Evolutionary conservation across 2,329 filamentous ascomycete species (phyloP), one percentile per base, ranked within the genome.

Genomic region (Zasmidium cellare): DNA sequence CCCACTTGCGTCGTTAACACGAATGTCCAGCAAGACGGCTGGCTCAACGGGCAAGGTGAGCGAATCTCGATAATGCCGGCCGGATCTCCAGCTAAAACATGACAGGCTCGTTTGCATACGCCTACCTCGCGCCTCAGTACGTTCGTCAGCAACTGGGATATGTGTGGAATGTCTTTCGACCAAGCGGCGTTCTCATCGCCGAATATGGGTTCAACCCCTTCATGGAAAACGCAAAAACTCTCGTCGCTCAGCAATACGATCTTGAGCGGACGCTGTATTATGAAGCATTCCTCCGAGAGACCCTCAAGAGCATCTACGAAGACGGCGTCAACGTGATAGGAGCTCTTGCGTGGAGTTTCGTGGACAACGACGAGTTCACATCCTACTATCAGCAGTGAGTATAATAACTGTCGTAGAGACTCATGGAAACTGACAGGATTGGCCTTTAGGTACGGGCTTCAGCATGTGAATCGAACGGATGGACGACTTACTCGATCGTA

Each of bases 131-230:
- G 0, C 84, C 84, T 0, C 77, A 76, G 1, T 86, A 84, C 62
- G 76, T 87, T n/a, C 77, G 82, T 53, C 76, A 75, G 53, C 81
- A 82, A 60, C 74, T 85, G 3, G 79, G 75, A 62, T 87, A 86
- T 65, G 71, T 87, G 1, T 84, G 80, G 76, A 85, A 85, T 69
- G 85, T 81, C 0, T 87, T 80, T 75, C 77, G 72, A 28, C 67
- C 71, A 0, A 80, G 81, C 16, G 72, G 69, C 22, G 65, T 76
- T 23, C 70, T 69, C 2, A 65, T 75, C 20, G 69, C 69, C 16
- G 74, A 76, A 54, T 75, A 75, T 48, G 73, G 74, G 16, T 74
- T 76, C 58, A 61, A 65, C 6, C 71, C 83, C 0, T 82, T 77
- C 50, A 76, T 56, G 55, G 56, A 59, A 65, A 9, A 82, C 84